Conservation (phyloP, 2,329 filamentous ascomycete genomes). For the Aspergillus pseudoglaucus region DNA sequence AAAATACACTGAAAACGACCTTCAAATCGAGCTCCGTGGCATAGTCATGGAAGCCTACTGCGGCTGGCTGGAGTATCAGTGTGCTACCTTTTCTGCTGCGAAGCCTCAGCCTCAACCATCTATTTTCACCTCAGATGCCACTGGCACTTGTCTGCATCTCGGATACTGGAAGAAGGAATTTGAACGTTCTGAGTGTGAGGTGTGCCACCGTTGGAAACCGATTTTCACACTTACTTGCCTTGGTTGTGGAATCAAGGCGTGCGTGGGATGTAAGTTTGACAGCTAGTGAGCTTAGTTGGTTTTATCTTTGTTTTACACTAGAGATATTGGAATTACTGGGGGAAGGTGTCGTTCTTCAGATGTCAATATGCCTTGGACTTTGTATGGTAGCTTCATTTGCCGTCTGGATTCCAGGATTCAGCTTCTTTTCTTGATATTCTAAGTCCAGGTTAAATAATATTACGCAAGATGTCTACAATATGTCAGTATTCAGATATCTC, state of each 20-base stretch:
- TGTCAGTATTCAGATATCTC: too few relatives aligned
- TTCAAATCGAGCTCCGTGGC: slow-evolving; percentile 20
- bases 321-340: too few relatives aligned
- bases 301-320: not conserved
- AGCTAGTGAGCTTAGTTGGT: not conserved
- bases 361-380: not conserved
- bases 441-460: not conserved
- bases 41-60: slow-evolving; percentile 23
- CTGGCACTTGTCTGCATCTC: slow-evolving; percentile 17
- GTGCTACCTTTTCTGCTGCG: slow-evolving; percentile 12
- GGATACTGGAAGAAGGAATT: slow-evolving; percentile 23
- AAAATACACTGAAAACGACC: slow-evolving; percentile 18
- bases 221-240: slow-evolving; percentile 24
- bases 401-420: not conserved
- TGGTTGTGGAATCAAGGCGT: slow-evolving; percentile 21
- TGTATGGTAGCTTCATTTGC: not conserved
- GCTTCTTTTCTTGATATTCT: not conserved
- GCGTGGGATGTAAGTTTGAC: slow-evolving; percentile 26
- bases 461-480: too few relatives aligned
- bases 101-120: slow-evolving; percentile 1
- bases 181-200: slow-evolving; percentile 15
- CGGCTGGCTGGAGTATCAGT: slow-evolving; percentile 18
- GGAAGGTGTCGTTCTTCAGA: not conserved
- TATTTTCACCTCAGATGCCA: not conserved
- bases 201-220: slow-evolving; percentile 23